phyloP scores from a whole-genome alignment of 768 basidiomycete species.

The Rickenella mellea region DNA sequence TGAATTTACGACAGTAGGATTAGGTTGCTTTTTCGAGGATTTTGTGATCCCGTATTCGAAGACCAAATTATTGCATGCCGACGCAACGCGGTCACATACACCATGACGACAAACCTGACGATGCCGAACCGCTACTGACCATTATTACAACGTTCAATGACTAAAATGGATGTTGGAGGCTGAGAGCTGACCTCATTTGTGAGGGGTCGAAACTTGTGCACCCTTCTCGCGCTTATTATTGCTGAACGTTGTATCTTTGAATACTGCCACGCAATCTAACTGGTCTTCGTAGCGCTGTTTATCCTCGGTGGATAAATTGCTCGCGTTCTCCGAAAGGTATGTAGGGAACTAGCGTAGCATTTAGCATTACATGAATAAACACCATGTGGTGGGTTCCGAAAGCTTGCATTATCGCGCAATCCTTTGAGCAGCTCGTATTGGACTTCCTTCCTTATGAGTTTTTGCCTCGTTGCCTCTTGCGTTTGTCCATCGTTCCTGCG shows the following conservation, averaged over 20 bases:
- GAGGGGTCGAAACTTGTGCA: constrained; percentile 46
- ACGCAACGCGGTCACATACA: too few relatives aligned
- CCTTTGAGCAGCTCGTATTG: constrained; percentile 85
- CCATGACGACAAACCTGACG: too few relatives aligned
- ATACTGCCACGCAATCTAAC: constrained; percentile 43
- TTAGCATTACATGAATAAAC: neutral
- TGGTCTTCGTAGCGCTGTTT: constrained; percentile 58
- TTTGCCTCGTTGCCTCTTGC: constrained; percentile 71
- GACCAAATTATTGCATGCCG: too few relatives aligned
- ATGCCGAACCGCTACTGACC: too few relatives aligned
- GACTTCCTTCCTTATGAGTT: constrained; percentile 73
- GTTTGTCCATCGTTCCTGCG: constrained; percentile 41
- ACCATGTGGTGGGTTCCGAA: neutral
- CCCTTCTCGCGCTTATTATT: constrained; percentile 42
- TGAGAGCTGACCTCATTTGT: constrained; percentile 60
- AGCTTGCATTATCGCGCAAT: constrained; percentile 53
- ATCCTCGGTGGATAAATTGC: constrained; percentile 47
- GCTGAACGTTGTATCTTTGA: constrained; percentile 49
- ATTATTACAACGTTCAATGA: too few relatives aligned
- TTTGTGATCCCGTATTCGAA: too few relatives aligned
- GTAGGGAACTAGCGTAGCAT: constrained; percentile 51
- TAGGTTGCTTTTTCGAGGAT: too few relatives aligned
- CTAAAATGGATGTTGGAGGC: neutral
- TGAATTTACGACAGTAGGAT: too few relatives aligned
- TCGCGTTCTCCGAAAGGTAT: constrained; percentile 53